phyloP scores from a whole-genome alignment of 1,139 yeast genomes.

The Nakaseomyces delphensis region DNA sequence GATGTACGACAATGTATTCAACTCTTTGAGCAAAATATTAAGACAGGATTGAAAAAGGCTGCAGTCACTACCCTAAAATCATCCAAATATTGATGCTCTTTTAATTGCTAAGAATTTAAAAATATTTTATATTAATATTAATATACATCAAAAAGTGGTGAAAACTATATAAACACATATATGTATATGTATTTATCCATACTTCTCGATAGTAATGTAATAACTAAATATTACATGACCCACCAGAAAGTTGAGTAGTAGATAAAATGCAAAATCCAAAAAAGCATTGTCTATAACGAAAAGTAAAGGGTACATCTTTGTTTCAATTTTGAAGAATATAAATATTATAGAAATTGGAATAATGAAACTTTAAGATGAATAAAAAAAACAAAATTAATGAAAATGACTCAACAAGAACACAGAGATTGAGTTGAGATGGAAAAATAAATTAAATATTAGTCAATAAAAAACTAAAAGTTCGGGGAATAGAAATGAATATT shows the following conservation, averaged over 20 bases:
- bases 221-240: neutral
- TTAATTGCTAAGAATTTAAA: neutral
- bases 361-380: slow-evolving; percentile 1
- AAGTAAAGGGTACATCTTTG: neutral
- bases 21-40: slow-evolving; percentile 50
- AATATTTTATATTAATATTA: neutral
- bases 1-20: slow-evolving; percentile 61
- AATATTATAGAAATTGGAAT: slow-evolving; percentile 1
- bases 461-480: neutral
- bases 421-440: neutral
- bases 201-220: neutral
- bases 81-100: slow-evolving; percentile 17
- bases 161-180: neutral
- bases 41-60: slow-evolving; percentile 43
- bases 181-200: neutral
- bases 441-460: slow-evolving; percentile 4
- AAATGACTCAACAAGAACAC: neutral
- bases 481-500: slow-evolving; percentile 4
- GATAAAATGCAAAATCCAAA: slow-evolving; percentile 3
- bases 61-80: slow-evolving; percentile 23
- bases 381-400: slow-evolving; percentile 1
- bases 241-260: slow-evolving; percentile 4
- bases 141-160: neutral
- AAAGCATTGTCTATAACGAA: slow-evolving; percentile 1
- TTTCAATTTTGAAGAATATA: slow-evolving; percentile 6